Base-by-base conservation (phyloP, 2,329 filamentous ascomycete genomes). In the Dothideomycetes sp. region DNA sequence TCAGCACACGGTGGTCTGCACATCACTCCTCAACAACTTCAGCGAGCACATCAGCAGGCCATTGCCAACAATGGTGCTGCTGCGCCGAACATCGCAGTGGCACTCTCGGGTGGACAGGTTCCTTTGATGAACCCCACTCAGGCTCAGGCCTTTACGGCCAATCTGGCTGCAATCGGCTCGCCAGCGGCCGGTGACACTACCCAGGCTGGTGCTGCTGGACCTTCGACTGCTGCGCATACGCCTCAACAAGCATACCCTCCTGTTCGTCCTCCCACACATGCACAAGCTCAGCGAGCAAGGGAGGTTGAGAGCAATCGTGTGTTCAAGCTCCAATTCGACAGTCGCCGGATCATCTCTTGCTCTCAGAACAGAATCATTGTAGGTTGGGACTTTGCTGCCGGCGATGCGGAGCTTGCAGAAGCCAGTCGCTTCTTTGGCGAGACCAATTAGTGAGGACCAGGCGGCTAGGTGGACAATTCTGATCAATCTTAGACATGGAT, bases 301-400 rank as follows among this genome's bases (percentile, higher is more conserved):
- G 62, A 64, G 11, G n/a, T n/a, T n/a, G 53, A 55, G 14, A 70
- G 69, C 27, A 71, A 75, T 9, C 62, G 91, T 17, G 84, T 98
- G 3, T 98, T 96, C 69, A 98, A 98, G 62, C 69, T 96, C 27
- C 91, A 98, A 59, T 98, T 95, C 50, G 91, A 98, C 56, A 84
- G 87, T 1, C 75, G 87, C 16, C 79, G 88, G 51, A 93, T 98
- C 49, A 82, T 98, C 40, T 95, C 88, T 64, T 95, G 89, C 57
- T 91, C 84, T 47, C 88, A 96, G 59, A 86, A 91, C 41, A 80
- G 80, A 30, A 78, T 82, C 12, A 96, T 98, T 54, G 86, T 96
- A 0, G 91, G 88, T 0, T 98, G 91, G 91, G 91, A 98, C 60
- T 98, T 96, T 69, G 91, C 87, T 43, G 85, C 87, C 49, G 81